These are phyloP conservation scores for Chytriomyces hyalinus DNA, from an alignment of 192 early-diverging fungal species.

Conservation along the genomic window DNA sequence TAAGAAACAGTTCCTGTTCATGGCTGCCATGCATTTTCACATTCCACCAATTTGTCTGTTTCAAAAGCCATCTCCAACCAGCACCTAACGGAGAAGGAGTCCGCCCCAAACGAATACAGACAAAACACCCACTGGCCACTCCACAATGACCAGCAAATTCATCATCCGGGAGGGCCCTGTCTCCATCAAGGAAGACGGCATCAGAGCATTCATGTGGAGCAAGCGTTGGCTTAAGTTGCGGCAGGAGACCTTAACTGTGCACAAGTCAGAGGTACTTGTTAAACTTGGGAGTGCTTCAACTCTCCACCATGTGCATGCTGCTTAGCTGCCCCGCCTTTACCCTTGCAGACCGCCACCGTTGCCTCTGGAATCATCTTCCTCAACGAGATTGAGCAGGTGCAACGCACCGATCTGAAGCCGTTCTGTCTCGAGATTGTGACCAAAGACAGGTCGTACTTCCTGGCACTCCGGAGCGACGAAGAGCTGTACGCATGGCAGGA, in stretches of 20 bases:
- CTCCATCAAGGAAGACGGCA: constrained; percentile 87
- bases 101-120: neutral
- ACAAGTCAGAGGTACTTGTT: constrained; percentile 84
- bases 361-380: constrained; percentile 86
- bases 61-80: too few species aligned
- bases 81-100: neutral
- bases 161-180: constrained; percentile 81
- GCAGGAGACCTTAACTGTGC: constrained; percentile 88
- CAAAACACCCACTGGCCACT: neutral
- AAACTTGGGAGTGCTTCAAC: too few species aligned
- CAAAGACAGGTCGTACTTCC: constrained; percentile 90
- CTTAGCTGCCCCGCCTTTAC: neutral
- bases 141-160: constrained; percentile 37
- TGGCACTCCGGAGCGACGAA: constrained; percentile 92
- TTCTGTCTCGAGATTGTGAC: constrained; percentile 95
- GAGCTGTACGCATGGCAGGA: constrained; percentile 99
- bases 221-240: constrained; percentile 87
- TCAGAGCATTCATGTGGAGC: constrained; percentile 92
- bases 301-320: constrained; percentile 53
- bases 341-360: neutral
- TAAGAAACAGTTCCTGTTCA: too few species aligned
- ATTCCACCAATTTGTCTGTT: too few species aligned
- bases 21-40: too few species aligned
- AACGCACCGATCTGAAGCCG: constrained; percentile 85
- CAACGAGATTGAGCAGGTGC: constrained; percentile 87